Evolutionary conservation across 139 green algal genomes (phyloP), one percentile per base, ranked within the genome.

Genomic region (Micractinium conductrix): DNA sequence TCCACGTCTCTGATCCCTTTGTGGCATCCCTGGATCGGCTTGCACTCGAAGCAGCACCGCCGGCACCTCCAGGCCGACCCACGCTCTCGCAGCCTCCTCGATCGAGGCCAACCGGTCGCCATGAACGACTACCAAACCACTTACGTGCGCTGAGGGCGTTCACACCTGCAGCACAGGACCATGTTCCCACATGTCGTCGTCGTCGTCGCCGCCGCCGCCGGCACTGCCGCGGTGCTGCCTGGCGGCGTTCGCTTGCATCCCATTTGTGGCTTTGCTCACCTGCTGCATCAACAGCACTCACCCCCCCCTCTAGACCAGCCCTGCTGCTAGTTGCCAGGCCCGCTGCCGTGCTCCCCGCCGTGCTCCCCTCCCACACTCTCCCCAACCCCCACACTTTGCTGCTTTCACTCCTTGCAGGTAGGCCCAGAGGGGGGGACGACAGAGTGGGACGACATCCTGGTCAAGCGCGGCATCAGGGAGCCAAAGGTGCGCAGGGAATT

Each of bases 381-480:
- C 24, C 53, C 53, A 62, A 14, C 53, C 10, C 19, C 53, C n/a
- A n/a, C n/a, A n/a, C n/a, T n/a, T 5, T 67, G 58, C 12, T 1
- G 10, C 28, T 24, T 63, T 67, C 24, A 67, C 58, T 67, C 10
- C n/a, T n/a, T n/a, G n/a, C n/a, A n/a, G n/a, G n/a, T n/a, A n/a
- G n/a, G n/a, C n/a, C n/a, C n/a, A n/a, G 5, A 72, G 73, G 92
- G 88, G 12, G 91, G 95, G 72, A 97, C 90, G 9, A 98, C 95
- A 0, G 84, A 98, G 78, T 98, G 95, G 95, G 93, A 97, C 35
- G 94, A 98, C 73, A 91, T 98, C 33, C 95, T 97, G 37, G 50
- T 88, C 2, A 92, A 90, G 48, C 78, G 93, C 10, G 93, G 95
- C 72, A 98, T 97, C 87, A 79, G 93, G 42, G 86, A 93, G 0